Conservation (phyloP, 1,284 basidiomycete genomes). For the Pisolithus thermaeus region DNA sequence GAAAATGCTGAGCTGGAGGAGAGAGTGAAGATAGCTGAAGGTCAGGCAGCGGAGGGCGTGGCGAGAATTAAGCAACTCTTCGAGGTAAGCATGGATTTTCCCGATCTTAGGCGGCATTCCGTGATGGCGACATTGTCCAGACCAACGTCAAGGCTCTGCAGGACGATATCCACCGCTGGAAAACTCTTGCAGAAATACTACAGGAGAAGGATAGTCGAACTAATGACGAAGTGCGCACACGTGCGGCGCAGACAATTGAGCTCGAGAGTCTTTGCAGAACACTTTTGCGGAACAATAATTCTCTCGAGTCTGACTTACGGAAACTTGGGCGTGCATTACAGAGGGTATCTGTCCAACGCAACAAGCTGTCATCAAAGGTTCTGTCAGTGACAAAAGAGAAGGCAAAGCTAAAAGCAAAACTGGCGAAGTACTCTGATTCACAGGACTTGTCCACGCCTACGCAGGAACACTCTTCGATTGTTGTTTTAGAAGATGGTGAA, state of each 20-base stretch:
- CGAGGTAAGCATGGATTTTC: constrained; percentile 22
- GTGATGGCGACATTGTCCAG: constrained; percentile 7
- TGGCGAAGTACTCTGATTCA: constrained; percentile 1
- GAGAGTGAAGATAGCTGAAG: constrained; percentile 40
- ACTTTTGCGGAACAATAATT: constrained; percentile 16
- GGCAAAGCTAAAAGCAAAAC: constrained; percentile 13
- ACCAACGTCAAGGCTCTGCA: constrained; percentile 39
- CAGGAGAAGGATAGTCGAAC: constrained; percentile 51
- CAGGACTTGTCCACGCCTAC: constrained; percentile 3
- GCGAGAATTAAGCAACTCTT: constrained; percentile 45
- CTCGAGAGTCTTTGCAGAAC: constrained; percentile 26
- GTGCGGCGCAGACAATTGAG: constrained; percentile 52
- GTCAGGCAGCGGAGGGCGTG: constrained; percentile 49
- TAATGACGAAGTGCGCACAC: constrained; percentile 52
- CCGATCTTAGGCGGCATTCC: neutral
- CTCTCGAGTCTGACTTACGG: constrained; percentile 12
- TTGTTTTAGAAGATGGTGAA: constrained; percentile 5
- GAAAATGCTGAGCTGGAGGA: constrained; percentile 53
- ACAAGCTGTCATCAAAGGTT: constrained; percentile 17
- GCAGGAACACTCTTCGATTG: neutral
- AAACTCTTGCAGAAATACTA: constrained; percentile 39
- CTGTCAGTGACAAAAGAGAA: constrained; percentile 20
- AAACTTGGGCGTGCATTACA: constrained; percentile 14
- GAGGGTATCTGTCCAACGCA: constrained; percentile 11
- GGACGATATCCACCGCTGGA: constrained; percentile 41